Evolutionary conservation across 2,329 filamentous ascomycete genomes (phyloP), one percentile per base, ranked within the genome.

Genomic region (Aspergillus floridensis): DNA sequence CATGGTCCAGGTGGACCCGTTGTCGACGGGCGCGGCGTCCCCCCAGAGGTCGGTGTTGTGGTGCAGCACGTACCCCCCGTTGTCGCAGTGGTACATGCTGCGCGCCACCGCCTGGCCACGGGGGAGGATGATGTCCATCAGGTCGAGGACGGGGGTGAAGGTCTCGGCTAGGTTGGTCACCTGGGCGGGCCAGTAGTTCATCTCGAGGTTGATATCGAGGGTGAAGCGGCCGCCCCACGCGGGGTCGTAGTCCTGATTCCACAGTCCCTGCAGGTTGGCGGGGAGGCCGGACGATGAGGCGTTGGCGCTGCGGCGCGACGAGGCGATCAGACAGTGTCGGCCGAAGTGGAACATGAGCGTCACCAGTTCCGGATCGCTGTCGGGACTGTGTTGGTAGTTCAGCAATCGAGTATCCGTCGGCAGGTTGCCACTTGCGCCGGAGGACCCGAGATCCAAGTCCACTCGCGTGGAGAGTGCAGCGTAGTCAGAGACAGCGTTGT

Each of bases 121-220:
- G 31, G 29, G 59, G 60, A 64, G 56, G 56, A 74, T 71, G 1
- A 67, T 63, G 11, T 79, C 73, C 5, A 81, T 66, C 1, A 79
- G 67, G 16, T 75, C 72, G 21, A 81, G 76, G 0, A 83, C 58
- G 0, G 80, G 78, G 1, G 72, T 58, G 11, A 78, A 72, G 0
- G 72, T 76, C 12, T 78, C 76, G 0, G 35, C 78, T 55, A 82
- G 76, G 0, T 82, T 74, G 0, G 81, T 84, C 55, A 84, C 81
- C 31, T 84, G 80, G 0, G 79, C 78, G 0, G 72, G 74, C 84
- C 84, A 87, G 63, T 86, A 80, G 59, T 86, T 86, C 84, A 86
- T 86, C 62, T 87, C 81, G 0, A 86, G 59, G 57, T 86, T 86
- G 64, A 87, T 85, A 60, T 86, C 83, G 35, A 79, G 74, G 35